Evolutionary conservation across 2,329 filamentous ascomycete genomes (phyloP), one percentile per base, ranked within the genome.

Genomic region (Didymellaceae sp.): DNA sequence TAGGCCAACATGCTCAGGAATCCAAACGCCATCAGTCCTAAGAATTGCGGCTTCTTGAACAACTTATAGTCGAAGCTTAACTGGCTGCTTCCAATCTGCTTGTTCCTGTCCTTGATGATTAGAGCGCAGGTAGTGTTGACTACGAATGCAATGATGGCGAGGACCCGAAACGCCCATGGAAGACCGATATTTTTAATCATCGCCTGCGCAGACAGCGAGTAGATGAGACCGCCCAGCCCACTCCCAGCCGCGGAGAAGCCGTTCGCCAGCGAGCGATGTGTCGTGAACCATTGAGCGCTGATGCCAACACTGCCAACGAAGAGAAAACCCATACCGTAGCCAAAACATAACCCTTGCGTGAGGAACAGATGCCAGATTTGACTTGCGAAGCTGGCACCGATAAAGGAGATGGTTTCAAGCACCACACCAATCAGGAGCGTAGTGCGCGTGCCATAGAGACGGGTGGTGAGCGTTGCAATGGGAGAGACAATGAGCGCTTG

Each of bases 361-460:
- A 93, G 79, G 49, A 91, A 86, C 0, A 94, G 78, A 26, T 93
- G 89, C 86, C 88, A 92, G 49, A 90, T 86, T 47, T 83, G 65
- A 13, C 68, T 76, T 0, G 87, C 82, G 61, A 91, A 91, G 11
- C 85, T 88, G 6, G 89, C 88, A 1, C 83, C 84, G 34, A 91
- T 81, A 53, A 92, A 80, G 17, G 84, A 85, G 7, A 77, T 74
- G 35, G 85, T 80, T 68, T 90, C 83, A 37, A 92, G 75, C 1
- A 83, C 68, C 2, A 86, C 80, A 10, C 89, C 89, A 13, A 86
- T 72, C 30, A 86, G 77, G 17, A 93, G 79, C 0, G 85, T 86
- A 0, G 75, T 75, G 30, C 81, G 82, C 0, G 87, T 91, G 6
- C 88, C 88, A 50, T 80, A 83, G 8, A 77, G 70, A 1, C 86